phyloP scores from a whole-genome alignment of 2,329 filamentous ascomycete genomes.

The Pseudonectria buxi region DNA sequence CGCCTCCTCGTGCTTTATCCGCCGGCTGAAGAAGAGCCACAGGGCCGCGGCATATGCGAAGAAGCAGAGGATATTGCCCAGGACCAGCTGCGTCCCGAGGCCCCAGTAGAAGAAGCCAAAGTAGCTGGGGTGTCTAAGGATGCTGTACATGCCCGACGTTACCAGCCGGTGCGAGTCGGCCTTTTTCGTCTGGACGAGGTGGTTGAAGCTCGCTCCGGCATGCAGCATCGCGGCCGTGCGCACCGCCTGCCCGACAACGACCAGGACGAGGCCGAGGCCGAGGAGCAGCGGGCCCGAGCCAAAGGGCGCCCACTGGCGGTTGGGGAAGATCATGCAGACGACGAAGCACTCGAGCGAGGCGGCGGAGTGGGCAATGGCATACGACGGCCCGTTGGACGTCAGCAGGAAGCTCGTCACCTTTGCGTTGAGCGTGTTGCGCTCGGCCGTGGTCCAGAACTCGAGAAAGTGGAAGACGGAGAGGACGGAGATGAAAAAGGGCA shows the following conservation, averaged over 20 bases:
- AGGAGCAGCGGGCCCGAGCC: slow-evolving; percentile 36
- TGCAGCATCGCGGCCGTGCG: slow-evolving; percentile 82
- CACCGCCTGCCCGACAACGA: slow-evolving; percentile 64
- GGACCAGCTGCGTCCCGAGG: slow-evolving; percentile 82
- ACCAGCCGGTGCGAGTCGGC: slow-evolving; percentile 70
- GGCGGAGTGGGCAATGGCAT: slow-evolving; percentile 72
- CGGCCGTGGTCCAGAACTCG: slow-evolving; percentile 87
- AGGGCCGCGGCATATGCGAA: slow-evolving; percentile 66
- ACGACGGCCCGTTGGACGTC: slow-evolving; percentile 74
- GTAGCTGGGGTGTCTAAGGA: slow-evolving; percentile 81
- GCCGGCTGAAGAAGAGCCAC: slow-evolving; percentile 74
- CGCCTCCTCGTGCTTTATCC: slow-evolving; percentile 73
- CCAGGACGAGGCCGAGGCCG: slow-evolving; percentile 54
- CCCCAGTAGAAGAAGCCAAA: slow-evolving; percentile 99
- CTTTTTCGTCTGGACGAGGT: slow-evolving; percentile 68
- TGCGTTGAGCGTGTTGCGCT: slow-evolving; percentile 70
- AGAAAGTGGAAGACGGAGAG: slow-evolving; percentile 88
- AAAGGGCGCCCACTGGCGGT: slow-evolving; percentile 39
- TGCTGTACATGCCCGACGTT: slow-evolving; percentile 69
- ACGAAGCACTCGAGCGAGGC: slow-evolving; percentile 68
- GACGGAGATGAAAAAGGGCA: slow-evolving; percentile 59
- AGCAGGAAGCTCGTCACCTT: slow-evolving; percentile 73
- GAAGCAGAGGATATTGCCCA: slow-evolving; percentile 79
- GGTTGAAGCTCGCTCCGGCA: slow-evolving; percentile 88
- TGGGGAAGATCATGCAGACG: slow-evolving; percentile 49